Evolutionary conservation across 768 basidiomycete genomes (phyloP), one percentile per base, ranked within the genome.

Genomic region (Pleurotus sapidus): DNA sequence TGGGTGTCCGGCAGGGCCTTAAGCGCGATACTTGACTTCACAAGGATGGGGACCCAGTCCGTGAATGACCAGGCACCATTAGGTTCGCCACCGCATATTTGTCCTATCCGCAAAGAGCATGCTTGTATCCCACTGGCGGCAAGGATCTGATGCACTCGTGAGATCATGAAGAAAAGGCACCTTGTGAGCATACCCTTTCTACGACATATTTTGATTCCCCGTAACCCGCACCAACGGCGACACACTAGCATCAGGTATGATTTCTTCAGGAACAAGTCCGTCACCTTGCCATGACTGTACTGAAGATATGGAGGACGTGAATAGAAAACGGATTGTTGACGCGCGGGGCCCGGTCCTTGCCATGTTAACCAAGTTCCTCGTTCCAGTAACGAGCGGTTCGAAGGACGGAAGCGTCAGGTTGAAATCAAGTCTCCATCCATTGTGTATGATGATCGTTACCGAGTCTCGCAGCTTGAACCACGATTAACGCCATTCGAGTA

Each of bases 31-130:
- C 69, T 68, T 0, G 71, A 70, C 57, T 70, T 72, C 46, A 74
- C 67, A 4, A 75, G 59, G 48, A 67, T 67, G 2, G 74, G 74
- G 5, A 75, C 57, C 73, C 71, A 75, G 17, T 75, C 72, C 0
- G 62, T 63, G 24, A 64, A 63, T 17, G 70, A 62, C 74, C 75
- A 76, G 1, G 66, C 60, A 1, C 74, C 74, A 18, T 67, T 68
- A 3, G 62, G 63, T 17, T 15, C 23, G 23, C 70, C 70, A 1
- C 74, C 73, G 8, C 66, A 60, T 23, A 75, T 61, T 58, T 76
- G 72, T 2, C 69, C 72, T 34, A 74, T 68, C 5, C 73, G 60
- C 23, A 74, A 55, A 11, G 65, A 66, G 0, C 63, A 64, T 5
- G 58, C 65, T 18, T 51, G 57, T 1, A 72, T 55, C 20, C 68